phyloP scores from a whole-genome alignment of 2,329 filamentous ascomycete species.

The Cytospora piceae region DNA sequence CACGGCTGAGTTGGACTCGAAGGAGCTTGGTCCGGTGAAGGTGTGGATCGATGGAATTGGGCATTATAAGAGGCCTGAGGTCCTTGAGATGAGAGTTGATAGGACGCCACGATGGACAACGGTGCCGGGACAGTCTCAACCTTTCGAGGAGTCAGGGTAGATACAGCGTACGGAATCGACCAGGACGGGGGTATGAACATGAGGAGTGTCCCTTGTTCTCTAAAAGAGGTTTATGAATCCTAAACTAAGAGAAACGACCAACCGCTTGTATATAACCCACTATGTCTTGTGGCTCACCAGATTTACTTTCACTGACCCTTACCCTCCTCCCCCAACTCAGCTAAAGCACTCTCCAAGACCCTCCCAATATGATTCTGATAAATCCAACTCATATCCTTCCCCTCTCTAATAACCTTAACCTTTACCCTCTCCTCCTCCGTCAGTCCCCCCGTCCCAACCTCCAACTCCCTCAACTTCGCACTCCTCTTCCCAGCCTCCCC shows the following conservation, averaged over 20 bases:
- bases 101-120: conserved; percentile 17
- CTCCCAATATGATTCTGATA: conserved; percentile 31
- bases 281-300: neutral
- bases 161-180: neutral
- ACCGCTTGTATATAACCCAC: neutral
- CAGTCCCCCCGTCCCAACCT: conserved; percentile 20
- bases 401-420: conserved; percentile 29
- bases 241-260: neutral
- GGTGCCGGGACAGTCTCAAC: neutral
- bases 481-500: conserved; percentile 19
- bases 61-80: conserved; percentile 38
- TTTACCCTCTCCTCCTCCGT: conserved; percentile 30
- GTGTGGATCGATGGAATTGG: conserved; percentile 38
- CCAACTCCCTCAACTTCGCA: conserved; percentile 23
- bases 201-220: neutral
- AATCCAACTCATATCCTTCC: conserved; percentile 31
- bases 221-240: neutral
- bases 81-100: conserved; percentile 32
- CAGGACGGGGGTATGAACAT: neutral
- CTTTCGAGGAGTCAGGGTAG: neutral
- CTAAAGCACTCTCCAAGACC: conserved; percentile 26
- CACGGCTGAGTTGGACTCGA: conserved; percentile 36
- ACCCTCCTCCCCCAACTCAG: neutral
- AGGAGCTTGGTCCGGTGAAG: conserved; percentile 36
- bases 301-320: neutral